Evolutionary conservation across 495 filamentous ascomycete genomes (phyloP), one percentile per base, ranked within the genome.

Genomic region (Xylaria grammica): DNA sequence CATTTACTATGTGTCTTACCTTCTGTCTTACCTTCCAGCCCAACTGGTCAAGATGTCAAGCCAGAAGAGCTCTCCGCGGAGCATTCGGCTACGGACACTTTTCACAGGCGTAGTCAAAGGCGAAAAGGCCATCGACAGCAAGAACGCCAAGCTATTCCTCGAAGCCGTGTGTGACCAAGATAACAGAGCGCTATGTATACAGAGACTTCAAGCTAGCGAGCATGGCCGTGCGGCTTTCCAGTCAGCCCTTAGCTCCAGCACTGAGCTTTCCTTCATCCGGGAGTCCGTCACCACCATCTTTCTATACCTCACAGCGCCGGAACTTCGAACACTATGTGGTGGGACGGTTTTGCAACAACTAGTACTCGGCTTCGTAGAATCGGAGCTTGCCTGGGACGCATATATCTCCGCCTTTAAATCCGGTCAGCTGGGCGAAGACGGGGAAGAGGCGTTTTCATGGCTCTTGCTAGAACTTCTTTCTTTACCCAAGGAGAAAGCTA

Each of bases 381-480:
- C 89, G 0, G 85, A 83, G 0, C 82, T 82, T 0, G 77, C 89
- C 20, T 90, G 87, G 87, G 76, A 82, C 49, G 74, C 83, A 0
- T 75, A 89, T 9, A 30, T 84, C 19, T 53, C 76, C 0, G 68
- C 83, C 0, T 85, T 83, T 60, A 60, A 68, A 0, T 65, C 63
- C 1, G 55, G 73, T 11, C 48, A 71, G 3, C 74, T 90, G 34
- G 64, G 74, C 0, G 62, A 72, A 4, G 59, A 74, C 4, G 76
- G 75, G 0, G 65, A 75, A 8, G 66, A 77, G 0, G 70, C 77
- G 0, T 86, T 91, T 60, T 81, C 79, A 8, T 91, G 88, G 85
- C 71, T 91, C 11, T 69, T 85, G 0, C 62, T 80, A 0, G 81
- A 90, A 67, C 73, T 90, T 0, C 46, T 90, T 0, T 82, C 72